Evolutionary conservation across 2,329 filamentous ascomycete species (phyloP), one percentile per base, ranked within the genome.

Genomic region (Botrytis paeoniae): DNA sequence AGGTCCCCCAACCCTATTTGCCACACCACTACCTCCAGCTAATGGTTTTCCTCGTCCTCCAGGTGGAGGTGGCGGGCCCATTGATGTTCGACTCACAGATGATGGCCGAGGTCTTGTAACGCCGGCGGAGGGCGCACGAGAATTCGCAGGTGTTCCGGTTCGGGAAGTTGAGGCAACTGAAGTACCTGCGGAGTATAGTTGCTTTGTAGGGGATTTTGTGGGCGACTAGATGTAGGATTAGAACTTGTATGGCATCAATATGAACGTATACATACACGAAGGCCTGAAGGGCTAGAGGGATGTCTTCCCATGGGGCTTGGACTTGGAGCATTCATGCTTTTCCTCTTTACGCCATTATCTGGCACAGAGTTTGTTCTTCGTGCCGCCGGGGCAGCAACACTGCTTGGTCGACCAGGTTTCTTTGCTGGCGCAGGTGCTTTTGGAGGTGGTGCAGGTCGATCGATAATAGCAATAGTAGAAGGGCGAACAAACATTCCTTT

Each of bases 401-500:
- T 89, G 78, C 82, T 86, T 14, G 88, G 86, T 51, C 80, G 80
- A 29, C 75, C 73, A 65, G 74, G 77, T 78, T 80, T 83, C 77
- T 80, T 79, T 41, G 76, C 78, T 76, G 79, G 79, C 37, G 78
- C 76, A 71, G 80, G 77, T 54, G 77, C 78, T 64, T 75, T 74
- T 22, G 77, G 71, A 74, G 82, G 84, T 35, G 85, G 81, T 16
- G 86, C 80, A 43, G 84, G 80, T 72, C 89, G 84, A 65, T 86
- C 85, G 70, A 91, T 82, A 75, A 90, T 84, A 20, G 86, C 87
- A 68, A 96, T 85, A 73, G 91, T 91, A 71, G 88, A 84, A 43
- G 93, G 91, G 75, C 93, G 89, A 72, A 98, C 88, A 79, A 99
- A 98, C 89, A 99, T 96, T 80, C 90, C 90, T 76, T 86, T 85